Conservation (phyloP, 148 eudicot genomes). For the Spergularia bocconei region DNA sequence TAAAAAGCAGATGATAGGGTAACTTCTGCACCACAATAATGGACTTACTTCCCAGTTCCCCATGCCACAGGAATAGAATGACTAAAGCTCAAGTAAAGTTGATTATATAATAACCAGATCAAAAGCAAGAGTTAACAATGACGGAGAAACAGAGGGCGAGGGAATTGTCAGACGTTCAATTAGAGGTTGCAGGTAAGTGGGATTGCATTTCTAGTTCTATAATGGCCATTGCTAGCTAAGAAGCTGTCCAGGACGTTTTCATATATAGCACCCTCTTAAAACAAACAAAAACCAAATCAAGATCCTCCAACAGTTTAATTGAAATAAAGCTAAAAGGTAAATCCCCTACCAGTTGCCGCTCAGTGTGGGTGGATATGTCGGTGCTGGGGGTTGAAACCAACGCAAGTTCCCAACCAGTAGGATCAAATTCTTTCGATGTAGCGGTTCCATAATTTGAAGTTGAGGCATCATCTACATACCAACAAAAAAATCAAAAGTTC, state of each 20-base stretch:
- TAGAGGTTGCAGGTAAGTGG: too few species aligned
- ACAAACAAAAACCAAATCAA: neutral
- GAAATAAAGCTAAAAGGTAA: neutral
- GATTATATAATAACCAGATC: neutral
- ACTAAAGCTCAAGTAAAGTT: neutral
- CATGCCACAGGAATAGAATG: neutral
- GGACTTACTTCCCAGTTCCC: neutral
- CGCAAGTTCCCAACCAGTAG: conserved; percentile 98
- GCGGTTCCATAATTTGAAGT: conserved; percentile 43
- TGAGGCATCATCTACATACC: conserved; percentile 40
- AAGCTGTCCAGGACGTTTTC: neutral
- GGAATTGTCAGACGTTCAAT: too few species aligned
- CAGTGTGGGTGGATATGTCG: conserved; percentile 59
- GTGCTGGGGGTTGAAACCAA: conserved; percentile 84
- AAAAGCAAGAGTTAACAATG: neutral
- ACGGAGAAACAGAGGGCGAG: neutral
- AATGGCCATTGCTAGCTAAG: neutral
- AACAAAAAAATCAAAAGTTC: neutral
- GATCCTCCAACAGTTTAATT: neutral
- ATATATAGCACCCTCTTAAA: neutral
- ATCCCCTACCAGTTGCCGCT: conserved; percentile 77
- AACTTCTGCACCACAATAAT: neutral
- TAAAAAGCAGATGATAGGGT: neutral
- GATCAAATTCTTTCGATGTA: conserved; percentile 63
- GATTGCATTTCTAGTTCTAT: neutral